Percentiles rank a stretch among this genome's conserved stretches.
phyloP scores from a whole-genome alignment of 768 basidiomycete species.

The Serendipita vermifera region DNA sequence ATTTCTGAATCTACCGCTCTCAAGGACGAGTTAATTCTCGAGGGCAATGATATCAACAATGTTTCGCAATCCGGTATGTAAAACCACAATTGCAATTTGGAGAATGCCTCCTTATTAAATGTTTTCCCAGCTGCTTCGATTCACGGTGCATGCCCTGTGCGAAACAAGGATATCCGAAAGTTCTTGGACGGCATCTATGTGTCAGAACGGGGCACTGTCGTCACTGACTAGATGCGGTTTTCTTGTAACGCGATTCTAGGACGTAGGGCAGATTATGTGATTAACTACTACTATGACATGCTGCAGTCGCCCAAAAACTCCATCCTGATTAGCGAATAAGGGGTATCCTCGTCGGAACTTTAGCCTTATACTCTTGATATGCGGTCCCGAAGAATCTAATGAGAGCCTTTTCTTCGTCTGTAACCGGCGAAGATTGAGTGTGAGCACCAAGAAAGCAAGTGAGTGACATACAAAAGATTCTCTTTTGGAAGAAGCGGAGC shows the following conservation, averaged over 20 bases:
- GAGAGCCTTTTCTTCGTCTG: slow-evolving; percentile 73
- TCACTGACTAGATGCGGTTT: slow-evolving; percentile 25
- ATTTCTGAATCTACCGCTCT: slow-evolving; percentile 77
- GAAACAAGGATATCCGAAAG: slow-evolving; percentile 99
- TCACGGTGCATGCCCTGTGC: slow-evolving; percentile 90
- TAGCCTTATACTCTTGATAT: slow-evolving; percentile 60
- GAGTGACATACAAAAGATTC: slow-evolving; percentile 57
- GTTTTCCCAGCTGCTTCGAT: slow-evolving; percentile 75
- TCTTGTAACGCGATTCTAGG: slow-evolving; percentile 13
- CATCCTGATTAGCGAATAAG: slow-evolving; percentile 51
- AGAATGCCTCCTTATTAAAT: neutral
- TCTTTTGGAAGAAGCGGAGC: slow-evolving; percentile 74
- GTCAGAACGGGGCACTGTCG: slow-evolving; percentile 62
- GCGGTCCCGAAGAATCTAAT: slow-evolving; percentile 82
- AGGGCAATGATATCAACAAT: slow-evolving; percentile 92
- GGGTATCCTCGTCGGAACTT: slow-evolving; percentile 80
- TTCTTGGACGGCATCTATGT: slow-evolving; percentile 91
- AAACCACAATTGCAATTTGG: neutral
- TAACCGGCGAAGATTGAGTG: neutral
- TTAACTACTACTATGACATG: slow-evolving; percentile 23
- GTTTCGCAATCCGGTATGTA: slow-evolving; percentile 86
- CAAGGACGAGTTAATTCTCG: slow-evolving; percentile 88
- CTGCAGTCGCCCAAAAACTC: neutral
- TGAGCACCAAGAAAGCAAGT: slow-evolving; percentile 7
- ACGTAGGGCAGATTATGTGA: slow-evolving; percentile 21